These are phyloP conservation scores for Phytophthora crassamura DNA, from an alignment of 352 stramenopile species.

Conservation along the genomic window DNA sequence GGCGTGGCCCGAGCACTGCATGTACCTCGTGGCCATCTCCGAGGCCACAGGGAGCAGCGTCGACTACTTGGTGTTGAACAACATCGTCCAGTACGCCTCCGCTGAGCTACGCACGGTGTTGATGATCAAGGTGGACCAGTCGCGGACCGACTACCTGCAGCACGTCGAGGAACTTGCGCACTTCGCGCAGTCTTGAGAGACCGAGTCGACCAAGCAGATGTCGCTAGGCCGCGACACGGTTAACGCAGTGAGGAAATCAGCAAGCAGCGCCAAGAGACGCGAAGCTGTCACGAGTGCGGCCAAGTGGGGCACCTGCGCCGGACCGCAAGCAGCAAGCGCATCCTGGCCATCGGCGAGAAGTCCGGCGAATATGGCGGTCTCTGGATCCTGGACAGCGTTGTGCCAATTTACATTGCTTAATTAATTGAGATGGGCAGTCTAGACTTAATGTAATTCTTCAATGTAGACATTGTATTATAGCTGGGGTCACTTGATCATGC, in stretches of 20 bases:
- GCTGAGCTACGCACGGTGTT: background rate
- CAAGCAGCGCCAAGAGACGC: background rate
- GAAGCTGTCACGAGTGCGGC: background rate
- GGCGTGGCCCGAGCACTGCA: conserved; percentile 7
- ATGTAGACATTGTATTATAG: too few relatives aligned
- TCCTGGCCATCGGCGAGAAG: background rate
- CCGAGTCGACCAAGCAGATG: background rate
- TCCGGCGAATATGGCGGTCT: too few relatives aligned
- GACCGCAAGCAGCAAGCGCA: background rate
- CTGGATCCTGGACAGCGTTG: too few relatives aligned
- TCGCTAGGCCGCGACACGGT: background rate
- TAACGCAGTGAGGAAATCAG: background rate
- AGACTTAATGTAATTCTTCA: too few relatives aligned
- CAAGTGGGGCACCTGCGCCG: too few relatives aligned
- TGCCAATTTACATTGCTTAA: too few relatives aligned
- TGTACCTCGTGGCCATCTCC: too few relatives aligned
- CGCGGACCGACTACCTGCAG: conserved; percentile 5
- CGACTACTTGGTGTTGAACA: conserved; percentile 10
- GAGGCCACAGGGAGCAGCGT: background rate
- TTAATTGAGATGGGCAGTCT: too few relatives aligned
- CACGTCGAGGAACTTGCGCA: conserved; percentile 1
- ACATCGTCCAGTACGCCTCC: conserved; percentile 16
- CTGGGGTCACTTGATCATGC: too few relatives aligned
- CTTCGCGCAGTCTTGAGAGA: conserved; percentile 1
- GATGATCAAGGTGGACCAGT: conserved; percentile 7